These are phyloP conservation scores for Colletotrichum godetiae DNA, from an alignment of 2,329 filamentous ascomycete species.

Conservation along the genomic window DNA sequence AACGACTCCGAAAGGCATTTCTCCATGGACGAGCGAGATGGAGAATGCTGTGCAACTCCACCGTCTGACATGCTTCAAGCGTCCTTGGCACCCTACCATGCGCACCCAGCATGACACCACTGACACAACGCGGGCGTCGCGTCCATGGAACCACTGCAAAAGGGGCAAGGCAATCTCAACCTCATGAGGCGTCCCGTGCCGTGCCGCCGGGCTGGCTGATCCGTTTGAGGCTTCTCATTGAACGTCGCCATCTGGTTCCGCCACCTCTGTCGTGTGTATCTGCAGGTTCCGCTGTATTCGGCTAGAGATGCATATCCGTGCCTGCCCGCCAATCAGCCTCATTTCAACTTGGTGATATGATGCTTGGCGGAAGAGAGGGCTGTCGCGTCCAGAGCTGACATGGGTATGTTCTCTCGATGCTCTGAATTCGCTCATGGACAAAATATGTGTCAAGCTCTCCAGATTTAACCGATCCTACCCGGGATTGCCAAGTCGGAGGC, in stretches of 20 bases:
- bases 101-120: not conserved
- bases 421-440: no score
- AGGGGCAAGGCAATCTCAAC: not conserved
- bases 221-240: not conserved
- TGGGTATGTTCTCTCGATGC: no score
- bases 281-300: not conserved
- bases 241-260: not conserved
- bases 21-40: no score
- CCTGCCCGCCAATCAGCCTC: not conserved
- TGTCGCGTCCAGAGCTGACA: no score
- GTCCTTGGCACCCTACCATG: no score
- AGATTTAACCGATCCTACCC: not conserved
- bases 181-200: not conserved
- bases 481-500: not conserved
- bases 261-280: not conserved
- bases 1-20: no score
- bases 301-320: not conserved
- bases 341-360: no score
- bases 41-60: not conserved
- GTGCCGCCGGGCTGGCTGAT: not conserved
- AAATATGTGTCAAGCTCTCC: not conserved
- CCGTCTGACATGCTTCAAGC: not conserved
- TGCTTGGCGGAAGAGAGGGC: no score
- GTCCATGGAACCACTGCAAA: not conserved
- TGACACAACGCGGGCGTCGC: not conserved